Percentiles rank a stretch among this genome's conserved stretches.
Evolutionary conservation across 257 asterid species (phyloP).

Genomic region (Fraxinus americana): DNA sequence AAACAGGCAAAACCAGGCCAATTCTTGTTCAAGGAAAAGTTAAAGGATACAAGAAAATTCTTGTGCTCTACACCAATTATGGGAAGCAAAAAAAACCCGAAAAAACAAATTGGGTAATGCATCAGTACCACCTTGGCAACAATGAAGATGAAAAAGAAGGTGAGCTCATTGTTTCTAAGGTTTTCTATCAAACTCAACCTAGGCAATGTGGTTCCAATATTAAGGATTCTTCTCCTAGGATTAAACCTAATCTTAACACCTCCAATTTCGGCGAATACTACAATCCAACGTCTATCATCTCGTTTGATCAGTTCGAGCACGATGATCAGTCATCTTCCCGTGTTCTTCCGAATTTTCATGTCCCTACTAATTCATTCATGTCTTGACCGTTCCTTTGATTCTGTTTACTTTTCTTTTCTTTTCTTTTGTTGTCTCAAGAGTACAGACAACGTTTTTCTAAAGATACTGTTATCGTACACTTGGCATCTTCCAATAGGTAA

Average conservation of each 20-base stretch:
- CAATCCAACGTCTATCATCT: constrained; percentile 37
- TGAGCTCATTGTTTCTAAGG: constrained; percentile 48
- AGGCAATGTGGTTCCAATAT: constrained; percentile 41
- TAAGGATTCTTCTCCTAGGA: constrained; percentile 25
- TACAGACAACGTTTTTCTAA: background rate
- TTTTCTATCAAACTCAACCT: constrained; percentile 52
- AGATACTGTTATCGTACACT: background rate
- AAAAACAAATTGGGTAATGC: constrained; percentile 57
- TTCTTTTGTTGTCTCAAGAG: background rate
- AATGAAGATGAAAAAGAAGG: constrained; percentile 57
- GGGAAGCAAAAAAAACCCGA: constrained; percentile 52
- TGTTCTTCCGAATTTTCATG: constrained; percentile 21
- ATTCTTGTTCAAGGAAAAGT: constrained; percentile 38
- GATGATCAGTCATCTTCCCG: constrained; percentile 25
- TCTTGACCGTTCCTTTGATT: constrained; percentile 5
- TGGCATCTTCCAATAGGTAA: background rate
- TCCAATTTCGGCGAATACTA: constrained; percentile 29
- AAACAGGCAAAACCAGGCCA: constrained; percentile 51
- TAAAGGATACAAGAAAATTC: constrained; percentile 54
- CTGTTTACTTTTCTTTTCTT: background rate
- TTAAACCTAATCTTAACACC: constrained; percentile 14
- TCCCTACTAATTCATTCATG: constrained; percentile 24
- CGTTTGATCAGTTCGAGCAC: constrained; percentile 36
- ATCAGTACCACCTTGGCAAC: constrained; percentile 53
- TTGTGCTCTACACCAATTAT: constrained; percentile 48